Conservation (phyloP, 768 basidiomycete genomes). For the Tricholoma sp. region DNA sequence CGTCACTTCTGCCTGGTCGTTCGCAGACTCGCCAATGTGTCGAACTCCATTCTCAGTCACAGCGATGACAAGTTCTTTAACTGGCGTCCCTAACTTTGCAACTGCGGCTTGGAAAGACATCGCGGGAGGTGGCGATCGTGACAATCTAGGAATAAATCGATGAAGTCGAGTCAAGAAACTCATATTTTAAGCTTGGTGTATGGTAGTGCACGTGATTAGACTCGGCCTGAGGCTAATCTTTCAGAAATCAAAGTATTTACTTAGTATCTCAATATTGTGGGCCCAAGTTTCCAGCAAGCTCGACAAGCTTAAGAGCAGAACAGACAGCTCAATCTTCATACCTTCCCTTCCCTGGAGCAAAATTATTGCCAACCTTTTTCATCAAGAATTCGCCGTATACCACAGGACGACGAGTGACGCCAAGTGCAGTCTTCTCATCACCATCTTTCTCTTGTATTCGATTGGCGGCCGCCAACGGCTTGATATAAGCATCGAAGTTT, state of each 20-base stretch:
- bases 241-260: too few species aligned
- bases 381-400: conserved; percentile 78
- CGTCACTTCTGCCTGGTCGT: conserved; percentile 58
- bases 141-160: conserved; percentile 34
- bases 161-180: conserved; percentile 32
- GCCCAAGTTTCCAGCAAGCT: too few species aligned
- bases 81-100: conserved; percentile 37
- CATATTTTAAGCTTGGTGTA: conserved; percentile 7
- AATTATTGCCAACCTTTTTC: conserved; percentile 71
- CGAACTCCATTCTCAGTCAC: conserved; percentile 39
- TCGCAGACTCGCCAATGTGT: conserved; percentile 49
- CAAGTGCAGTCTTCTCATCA: background rate
- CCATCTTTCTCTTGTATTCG: conserved; percentile 32
- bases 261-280: too few species aligned
- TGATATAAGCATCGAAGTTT: conserved; percentile 67
- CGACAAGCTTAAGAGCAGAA: too few species aligned
- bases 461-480: conserved; percentile 58
- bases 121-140: conserved; percentile 19
- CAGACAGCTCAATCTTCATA: conserved; percentile 21
- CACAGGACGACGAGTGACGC: conserved; percentile 33
- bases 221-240: too few species aligned
- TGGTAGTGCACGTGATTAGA: conserved; percentile 12
- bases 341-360: conserved; percentile 40
- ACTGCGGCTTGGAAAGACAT: conserved; percentile 56
- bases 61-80: conserved; percentile 54